Conservation (phyloP, 257 asterid species). For the Anisodus tanguticus region DNA sequence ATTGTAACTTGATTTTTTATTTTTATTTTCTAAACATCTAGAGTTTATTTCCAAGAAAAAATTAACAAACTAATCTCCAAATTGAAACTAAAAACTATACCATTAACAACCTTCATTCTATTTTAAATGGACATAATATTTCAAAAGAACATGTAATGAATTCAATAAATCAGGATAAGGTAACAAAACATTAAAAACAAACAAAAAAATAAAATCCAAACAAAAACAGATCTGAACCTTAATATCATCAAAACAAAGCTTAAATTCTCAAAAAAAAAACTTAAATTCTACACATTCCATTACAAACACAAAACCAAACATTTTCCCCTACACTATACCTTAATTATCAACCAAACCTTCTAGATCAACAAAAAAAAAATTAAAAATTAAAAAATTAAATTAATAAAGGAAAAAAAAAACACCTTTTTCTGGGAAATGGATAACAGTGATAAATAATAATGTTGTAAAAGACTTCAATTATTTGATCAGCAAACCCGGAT, state of each 20-base stretch:
- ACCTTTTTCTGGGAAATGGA: conserved; percentile 31
- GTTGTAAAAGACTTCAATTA: too few relatives aligned
- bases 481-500: conserved; percentile 54
- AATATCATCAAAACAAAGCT: background rate
- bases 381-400: background rate
- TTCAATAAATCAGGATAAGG: background rate
- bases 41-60: background rate
- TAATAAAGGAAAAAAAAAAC: conserved; percentile 15
- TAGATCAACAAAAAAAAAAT: conserved; percentile 40
- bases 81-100: background rate
- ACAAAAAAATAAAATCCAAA: background rate
- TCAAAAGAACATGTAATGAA: background rate
- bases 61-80: background rate
- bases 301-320: conserved; percentile 25
- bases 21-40: background rate
- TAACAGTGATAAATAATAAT: background rate
- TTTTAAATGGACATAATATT: background rate
- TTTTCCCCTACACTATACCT: conserved; percentile 23
- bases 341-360: conserved; percentile 26
- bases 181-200: background rate
- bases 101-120: background rate
- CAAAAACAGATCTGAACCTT: conserved; percentile 19
- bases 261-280: too few relatives aligned
- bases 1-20: background rate
- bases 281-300: background rate